Base-by-base conservation (phyloP, 331 rosid genomes). In the Acacia pycnantha region DNA sequence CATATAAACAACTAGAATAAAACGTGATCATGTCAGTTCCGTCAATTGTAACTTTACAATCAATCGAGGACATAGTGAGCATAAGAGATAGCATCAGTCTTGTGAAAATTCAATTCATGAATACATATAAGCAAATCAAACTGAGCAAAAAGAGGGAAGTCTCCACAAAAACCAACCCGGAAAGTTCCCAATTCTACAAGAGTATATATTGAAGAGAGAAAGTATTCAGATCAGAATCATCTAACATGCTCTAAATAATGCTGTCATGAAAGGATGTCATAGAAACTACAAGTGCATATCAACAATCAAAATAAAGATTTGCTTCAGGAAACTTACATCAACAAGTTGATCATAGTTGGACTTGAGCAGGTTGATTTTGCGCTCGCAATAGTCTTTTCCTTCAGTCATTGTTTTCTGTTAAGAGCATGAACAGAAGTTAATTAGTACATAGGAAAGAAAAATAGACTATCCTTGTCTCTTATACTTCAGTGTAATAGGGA, bases 321-420 rank as follows among this genome's bases (percentile, higher is more conserved):
- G 68, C 15, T 19, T 35, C 44, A 51, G 65, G 64, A 35, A 82
- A 70, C 62, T 33, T 84, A 95, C 99, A 92, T 96, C 95, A 14
- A 92, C 48, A 77, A 96, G 98, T 79, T 96, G 99, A 74, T 96
- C 99, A 21, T 91, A 96, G 87, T 96, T 96, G 1, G 99, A 94
- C 74, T 88, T 92, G 77, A 96, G 95, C 82, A 96, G 84, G 84
- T 72, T 91, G 92, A 92, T 94, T 85, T 96, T 96, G 26, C 98
- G 92, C 8, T 92, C 91, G 72, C 99, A 96, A 70, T 96, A 96
- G 65, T 96, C 95, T 66, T 92, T 91, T 44, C 97, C 99, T 85
- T 92, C 95, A 11, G 82, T 84, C 97, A 92, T 90, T 37, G 97
- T 91, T 85, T 96, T 96, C 98, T 94, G 86, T 33, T 44, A 27